Conservation (phyloP, 1,284 basidiomycete genomes). For the Lentinula novae-zelandiae region DNA sequence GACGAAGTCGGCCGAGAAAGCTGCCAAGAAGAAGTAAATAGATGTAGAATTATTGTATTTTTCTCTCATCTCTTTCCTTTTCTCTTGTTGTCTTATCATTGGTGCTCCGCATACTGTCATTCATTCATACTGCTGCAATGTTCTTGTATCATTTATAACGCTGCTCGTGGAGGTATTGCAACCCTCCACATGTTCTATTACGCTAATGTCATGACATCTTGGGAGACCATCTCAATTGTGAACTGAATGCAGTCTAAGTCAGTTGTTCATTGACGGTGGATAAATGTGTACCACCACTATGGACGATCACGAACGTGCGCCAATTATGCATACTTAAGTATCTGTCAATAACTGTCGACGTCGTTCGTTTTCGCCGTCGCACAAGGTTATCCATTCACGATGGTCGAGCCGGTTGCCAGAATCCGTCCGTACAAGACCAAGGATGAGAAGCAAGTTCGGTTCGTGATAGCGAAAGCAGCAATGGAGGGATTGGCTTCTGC, state of each 20-base stretch:
- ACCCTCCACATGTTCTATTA: background rate
- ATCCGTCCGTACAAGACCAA: constrained; percentile 50
- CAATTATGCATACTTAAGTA: background rate
- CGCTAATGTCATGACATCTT: constrained; percentile 9
- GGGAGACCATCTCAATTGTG: background rate
- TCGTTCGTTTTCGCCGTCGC: background rate
- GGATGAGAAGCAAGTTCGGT: constrained; percentile 60
- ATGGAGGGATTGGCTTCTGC: constrained; percentile 72
- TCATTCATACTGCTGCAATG: constrained; percentile 24
- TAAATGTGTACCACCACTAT: background rate
- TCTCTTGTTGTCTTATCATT: constrained; percentile 30
- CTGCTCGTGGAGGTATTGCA: constrained; percentile 20
- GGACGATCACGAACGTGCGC: constrained; percentile 6
- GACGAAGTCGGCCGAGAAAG: constrained; percentile 96
- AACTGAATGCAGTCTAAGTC: background rate
- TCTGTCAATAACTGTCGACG: background rate
- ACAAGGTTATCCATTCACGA: background rate
- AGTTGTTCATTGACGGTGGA: too few species aligned
- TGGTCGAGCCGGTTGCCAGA: constrained; percentile 28
- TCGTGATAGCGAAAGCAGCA: constrained; percentile 63
- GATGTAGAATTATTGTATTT: constrained; percentile 63
- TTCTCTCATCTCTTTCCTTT: constrained; percentile 45
- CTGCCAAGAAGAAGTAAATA: constrained; percentile 94
- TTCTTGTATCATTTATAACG: constrained; percentile 48
- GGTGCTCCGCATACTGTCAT: constrained; percentile 46